These are phyloP conservation scores for Monilinia laxa DNA, from an alignment of 2,329 filamentous ascomycete species.

Conservation along the genomic window DNA sequence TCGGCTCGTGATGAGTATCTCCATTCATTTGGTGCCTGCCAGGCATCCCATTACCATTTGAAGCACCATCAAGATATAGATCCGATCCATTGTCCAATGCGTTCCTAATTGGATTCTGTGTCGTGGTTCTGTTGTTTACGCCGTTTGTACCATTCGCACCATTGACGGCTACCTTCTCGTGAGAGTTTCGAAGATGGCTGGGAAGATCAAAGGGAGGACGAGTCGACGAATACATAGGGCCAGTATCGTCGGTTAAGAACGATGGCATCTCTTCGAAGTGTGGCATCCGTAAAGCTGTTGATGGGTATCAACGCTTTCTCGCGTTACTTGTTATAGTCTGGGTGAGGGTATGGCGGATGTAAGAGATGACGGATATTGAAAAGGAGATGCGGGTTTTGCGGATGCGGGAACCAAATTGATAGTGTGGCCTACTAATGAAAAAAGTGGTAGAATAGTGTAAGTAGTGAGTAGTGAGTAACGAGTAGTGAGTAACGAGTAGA, in stretches of 20 bases:
- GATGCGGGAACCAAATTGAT: slow-evolving; percentile 17
- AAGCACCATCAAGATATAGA: slow-evolving; percentile 36
- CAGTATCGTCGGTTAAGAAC: slow-evolving; percentile 47
- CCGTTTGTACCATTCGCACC: slow-evolving; percentile 17
- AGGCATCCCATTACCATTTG: slow-evolving; percentile 23
- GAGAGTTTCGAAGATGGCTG: slow-evolving; percentile 41
- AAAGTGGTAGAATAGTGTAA: background rate
- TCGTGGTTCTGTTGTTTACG: slow-evolving; percentile 34
- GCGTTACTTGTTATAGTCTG: slow-evolving; percentile 23
- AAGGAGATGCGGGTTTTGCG: slow-evolving; percentile 17
- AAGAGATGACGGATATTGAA: slow-evolving; percentile 7
- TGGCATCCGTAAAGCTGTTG: slow-evolving; percentile 41
- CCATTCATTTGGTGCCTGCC: slow-evolving; percentile 35
- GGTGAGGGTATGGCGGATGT: background rate
- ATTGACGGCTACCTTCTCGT: slow-evolving; percentile 37
- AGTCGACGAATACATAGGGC: slow-evolving; percentile 36
- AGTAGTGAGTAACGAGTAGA: background rate
- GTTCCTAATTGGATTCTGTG: slow-evolving; percentile 39
- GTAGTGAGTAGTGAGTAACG: background rate
- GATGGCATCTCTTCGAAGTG: slow-evolving; percentile 52
- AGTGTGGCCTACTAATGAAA: background rate
- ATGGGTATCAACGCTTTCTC: slow-evolving; percentile 35
- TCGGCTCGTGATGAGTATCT: slow-evolving; percentile 45
- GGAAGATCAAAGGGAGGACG: slow-evolving; percentile 40
- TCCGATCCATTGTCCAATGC: slow-evolving; percentile 39